A percentile compares a stretch with the other conserved stretches of the same genome.
Conservation (phyloP, 164 flowering plant genomes). For the Taxillus chinensis region DNA sequence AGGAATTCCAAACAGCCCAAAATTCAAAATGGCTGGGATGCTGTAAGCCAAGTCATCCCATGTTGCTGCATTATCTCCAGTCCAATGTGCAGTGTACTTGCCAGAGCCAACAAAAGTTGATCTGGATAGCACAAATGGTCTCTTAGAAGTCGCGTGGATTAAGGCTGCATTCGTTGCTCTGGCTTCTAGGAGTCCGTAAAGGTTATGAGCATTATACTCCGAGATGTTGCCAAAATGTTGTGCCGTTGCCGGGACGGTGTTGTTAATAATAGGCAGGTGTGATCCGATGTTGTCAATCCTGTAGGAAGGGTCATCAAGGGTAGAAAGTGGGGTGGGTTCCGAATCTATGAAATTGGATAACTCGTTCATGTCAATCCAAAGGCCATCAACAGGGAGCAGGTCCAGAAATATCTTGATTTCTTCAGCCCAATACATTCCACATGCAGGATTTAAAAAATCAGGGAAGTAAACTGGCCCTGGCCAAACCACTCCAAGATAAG, state of each 20-base stretch:
- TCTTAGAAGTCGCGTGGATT: constrained; percentile 26
- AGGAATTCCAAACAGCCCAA: constrained; percentile 73
- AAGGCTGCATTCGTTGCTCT: constrained; percentile 52
- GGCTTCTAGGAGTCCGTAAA: constrained; percentile 50
- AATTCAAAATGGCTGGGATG: constrained; percentile 49
- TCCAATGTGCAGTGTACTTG: constrained; percentile 77
- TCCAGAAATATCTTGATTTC: constrained; percentile 51
- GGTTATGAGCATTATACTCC: constrained; percentile 61
- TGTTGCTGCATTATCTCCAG: constrained; percentile 70
- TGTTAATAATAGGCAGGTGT: constrained; percentile 30
- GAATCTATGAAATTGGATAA: constrained; percentile 53
- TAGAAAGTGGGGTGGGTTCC: constrained; percentile 26
- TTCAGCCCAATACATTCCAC: constrained; percentile 32
- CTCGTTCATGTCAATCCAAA: constrained; percentile 96
- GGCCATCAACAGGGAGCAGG: constrained; percentile 56
- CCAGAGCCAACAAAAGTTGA: constrained; percentile 81
- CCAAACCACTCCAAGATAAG: constrained; percentile 69
- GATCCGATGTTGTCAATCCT: constrained; percentile 42
- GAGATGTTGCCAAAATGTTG: constrained; percentile 39
- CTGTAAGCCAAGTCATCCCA: constrained; percentile 72
- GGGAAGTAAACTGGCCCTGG: constrained; percentile 72
- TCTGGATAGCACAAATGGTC: constrained; percentile 65
- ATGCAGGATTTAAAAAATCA: constrained; percentile 52
- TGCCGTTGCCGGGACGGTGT: constrained; percentile 50
- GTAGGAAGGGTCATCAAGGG: constrained; percentile 71